A percentile compares a stretch with the other conserved stretches of the same genome.
phyloP scores from a whole-genome alignment of 164 flowering plant genomes.

The Stephania cephalantha region DNA sequence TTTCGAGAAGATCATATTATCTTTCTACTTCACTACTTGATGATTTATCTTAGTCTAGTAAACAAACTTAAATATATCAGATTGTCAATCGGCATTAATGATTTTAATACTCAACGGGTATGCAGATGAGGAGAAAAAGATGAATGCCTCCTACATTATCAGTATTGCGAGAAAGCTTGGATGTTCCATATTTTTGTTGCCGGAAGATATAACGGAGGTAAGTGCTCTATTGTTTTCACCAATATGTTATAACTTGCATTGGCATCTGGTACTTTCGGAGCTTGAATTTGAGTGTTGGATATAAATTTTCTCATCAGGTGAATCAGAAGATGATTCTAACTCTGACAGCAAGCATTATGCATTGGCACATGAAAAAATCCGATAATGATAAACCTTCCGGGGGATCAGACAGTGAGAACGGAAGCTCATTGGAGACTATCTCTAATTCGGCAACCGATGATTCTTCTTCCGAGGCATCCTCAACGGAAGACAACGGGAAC shows the following conservation, averaged over 20 bases:
- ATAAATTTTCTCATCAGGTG: slow-evolving; percentile 52
- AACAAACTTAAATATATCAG: neutral
- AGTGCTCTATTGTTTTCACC: neutral
- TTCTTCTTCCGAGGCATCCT: slow-evolving; percentile 35
- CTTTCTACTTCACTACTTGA: no score
- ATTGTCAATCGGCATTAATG: neutral
- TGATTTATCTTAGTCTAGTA: no score
- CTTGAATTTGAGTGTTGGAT: slow-evolving; percentile 85
- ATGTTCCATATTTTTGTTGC: slow-evolving; percentile 86
- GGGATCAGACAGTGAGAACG: slow-evolving; percentile 63
- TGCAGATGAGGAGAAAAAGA: slow-evolving; percentile 77
- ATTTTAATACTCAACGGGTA: neutral
- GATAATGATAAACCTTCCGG: slow-evolving; percentile 48
- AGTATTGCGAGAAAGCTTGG: slow-evolving; percentile 96
- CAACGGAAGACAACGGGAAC: slow-evolving; percentile 45
- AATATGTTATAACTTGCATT: slow-evolving; percentile 60
- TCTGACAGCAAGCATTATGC: slow-evolving; percentile 84
- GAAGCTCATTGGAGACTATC: slow-evolving; percentile 47
- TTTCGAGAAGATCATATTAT: no score
- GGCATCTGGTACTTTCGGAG: slow-evolving; percentile 11
- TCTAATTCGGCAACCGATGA: slow-evolving; percentile 58
- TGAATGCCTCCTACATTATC: slow-evolving; percentile 88
- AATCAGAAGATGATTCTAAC: slow-evolving; percentile 92
- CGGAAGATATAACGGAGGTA: slow-evolving; percentile 96
- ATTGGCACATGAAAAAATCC: slow-evolving; percentile 80